These are phyloP conservation scores for Epichloe bromicola DNA, from an alignment of 2,329 filamentous ascomycete genomes.

Conservation along the genomic window DNA sequence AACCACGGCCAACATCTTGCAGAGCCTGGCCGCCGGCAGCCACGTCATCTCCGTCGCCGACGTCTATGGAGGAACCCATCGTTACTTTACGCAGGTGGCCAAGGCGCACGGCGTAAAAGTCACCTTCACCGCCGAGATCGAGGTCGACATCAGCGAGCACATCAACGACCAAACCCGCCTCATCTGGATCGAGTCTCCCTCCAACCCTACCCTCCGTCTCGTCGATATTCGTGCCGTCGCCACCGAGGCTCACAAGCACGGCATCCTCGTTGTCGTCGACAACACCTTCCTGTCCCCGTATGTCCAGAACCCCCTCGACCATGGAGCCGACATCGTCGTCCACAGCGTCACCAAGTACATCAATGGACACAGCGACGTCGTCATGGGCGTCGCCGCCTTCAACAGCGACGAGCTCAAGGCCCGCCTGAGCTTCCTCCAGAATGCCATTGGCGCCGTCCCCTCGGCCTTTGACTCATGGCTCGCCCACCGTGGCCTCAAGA, in stretches of 20 bases:
- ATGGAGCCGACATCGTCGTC: slow-evolving; percentile 91
- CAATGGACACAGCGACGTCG: slow-evolving; percentile 91
- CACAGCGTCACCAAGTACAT: slow-evolving; percentile 99
- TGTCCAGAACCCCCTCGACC: slow-evolving; percentile 93
- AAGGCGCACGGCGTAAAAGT: slow-evolving; percentile 88
- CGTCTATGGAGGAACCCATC: slow-evolving; percentile 94
- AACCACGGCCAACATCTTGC: slow-evolving; percentile 83
- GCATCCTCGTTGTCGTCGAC: slow-evolving; percentile 93
- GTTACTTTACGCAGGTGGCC: slow-evolving; percentile 97
- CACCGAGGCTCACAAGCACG: slow-evolving; percentile 69
- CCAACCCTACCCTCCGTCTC: slow-evolving; percentile 84
- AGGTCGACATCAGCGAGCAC: slow-evolving; percentile 71
- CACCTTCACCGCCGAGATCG: slow-evolving; percentile 87
- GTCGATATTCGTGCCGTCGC: slow-evolving; percentile 87
- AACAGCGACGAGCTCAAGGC: slow-evolving; percentile 70
- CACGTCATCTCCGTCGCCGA: slow-evolving; percentile 96
- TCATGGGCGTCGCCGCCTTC: slow-evolving; percentile 95
- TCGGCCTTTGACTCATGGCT: slow-evolving; percentile 97
- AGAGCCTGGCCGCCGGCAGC: slow-evolving; percentile 78
- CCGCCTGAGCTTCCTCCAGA: slow-evolving; percentile 81
- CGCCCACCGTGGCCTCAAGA: slow-evolving; percentile 92
- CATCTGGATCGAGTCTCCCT: slow-evolving; percentile 90
- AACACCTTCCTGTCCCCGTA: slow-evolving; percentile 98
- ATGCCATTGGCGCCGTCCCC: slow-evolving; percentile 90
- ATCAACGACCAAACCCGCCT: slow-evolving; percentile 84